These are phyloP conservation scores for Vachellia collinsii DNA, from an alignment of 306 rosid species.

Conservation along the genomic window DNA sequence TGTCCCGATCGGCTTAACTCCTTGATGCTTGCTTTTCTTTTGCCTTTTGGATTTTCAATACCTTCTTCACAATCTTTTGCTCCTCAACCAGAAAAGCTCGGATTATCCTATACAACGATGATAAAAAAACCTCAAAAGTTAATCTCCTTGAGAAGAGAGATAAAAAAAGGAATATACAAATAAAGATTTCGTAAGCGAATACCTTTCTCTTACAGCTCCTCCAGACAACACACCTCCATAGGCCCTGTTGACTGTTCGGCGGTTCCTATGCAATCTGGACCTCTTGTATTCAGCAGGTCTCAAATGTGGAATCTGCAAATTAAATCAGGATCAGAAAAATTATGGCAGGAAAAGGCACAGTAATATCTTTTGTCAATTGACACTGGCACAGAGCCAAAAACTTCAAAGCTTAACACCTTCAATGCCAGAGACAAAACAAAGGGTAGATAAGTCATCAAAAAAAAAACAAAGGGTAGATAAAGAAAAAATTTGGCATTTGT, in stretches of 20 bases:
- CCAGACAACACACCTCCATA: conserved; percentile 69
- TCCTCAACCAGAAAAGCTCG: conserved; percentile 69
- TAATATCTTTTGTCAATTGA: background rate
- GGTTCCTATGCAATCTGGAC: conserved; percentile 61
- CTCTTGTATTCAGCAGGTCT: conserved; percentile 69
- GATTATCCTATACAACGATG: conserved; percentile 46
- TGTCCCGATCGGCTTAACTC: conserved; percentile 35
- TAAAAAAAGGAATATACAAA: background rate
- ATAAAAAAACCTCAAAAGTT: background rate
- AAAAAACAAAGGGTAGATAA: background rate
- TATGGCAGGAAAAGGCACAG: background rate
- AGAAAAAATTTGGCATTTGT: background rate
- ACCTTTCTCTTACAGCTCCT: conserved; percentile 71
- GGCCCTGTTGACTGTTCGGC: conserved; percentile 68
- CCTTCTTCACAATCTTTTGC: conserved; percentile 74
- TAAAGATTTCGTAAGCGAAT: conserved; percentile 2
- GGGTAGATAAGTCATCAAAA: background rate
- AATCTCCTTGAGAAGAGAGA: background rate
- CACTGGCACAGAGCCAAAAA: background rate
- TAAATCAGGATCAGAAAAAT: conserved; percentile 4
- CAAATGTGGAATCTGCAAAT: conserved; percentile 66
- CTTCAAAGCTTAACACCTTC: background rate
- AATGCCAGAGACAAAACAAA: background rate
- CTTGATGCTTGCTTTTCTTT: conserved; percentile 55
- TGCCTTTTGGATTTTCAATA: conserved; percentile 66